Percentiles rank a stretch among this genome's conserved stretches.
phyloP scores from a whole-genome alignment of 2,329 filamentous ascomycete genomes.

The Pseudopyrenochaeta lycopersici region DNA sequence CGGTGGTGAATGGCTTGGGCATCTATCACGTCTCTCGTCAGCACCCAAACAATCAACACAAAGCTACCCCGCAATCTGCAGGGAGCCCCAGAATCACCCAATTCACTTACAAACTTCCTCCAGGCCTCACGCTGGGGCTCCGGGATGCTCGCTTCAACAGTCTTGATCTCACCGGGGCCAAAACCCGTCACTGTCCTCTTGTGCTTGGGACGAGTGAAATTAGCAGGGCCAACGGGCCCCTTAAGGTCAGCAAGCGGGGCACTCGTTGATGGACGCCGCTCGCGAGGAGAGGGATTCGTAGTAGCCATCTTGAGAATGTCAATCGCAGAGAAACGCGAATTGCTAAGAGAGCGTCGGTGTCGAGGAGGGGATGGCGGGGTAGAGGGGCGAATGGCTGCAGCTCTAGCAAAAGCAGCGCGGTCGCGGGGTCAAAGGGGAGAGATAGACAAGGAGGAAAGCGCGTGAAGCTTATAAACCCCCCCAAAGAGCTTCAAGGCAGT shows the following conservation, averaged over 20 bases:
- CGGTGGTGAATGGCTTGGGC: conserved; percentile 74
- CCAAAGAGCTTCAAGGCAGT: neutral
- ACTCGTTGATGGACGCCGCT: conserved; percentile 82
- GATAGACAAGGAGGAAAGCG: neutral
- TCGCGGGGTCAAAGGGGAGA: neutral
- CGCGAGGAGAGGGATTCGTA: conserved; percentile 60
- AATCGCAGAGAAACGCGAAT: conserved; percentile 36
- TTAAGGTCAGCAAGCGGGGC: conserved; percentile 87
- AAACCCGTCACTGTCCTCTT: conserved; percentile 97
- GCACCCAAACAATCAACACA: conserved; percentile 5
- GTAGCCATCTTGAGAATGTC: conserved; percentile 42
- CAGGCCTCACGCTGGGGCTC: conserved; percentile 85
- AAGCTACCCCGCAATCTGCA: conserved; percentile 25
- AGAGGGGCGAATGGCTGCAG: conserved; percentile 19
- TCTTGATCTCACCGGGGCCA: conserved; percentile 89
- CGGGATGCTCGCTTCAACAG: conserved; percentile 88
- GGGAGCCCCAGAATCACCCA: conserved; percentile 1
- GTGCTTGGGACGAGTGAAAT: conserved; percentile 92
- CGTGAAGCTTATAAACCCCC: conserved; percentile 11
- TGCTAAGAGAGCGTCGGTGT: conserved; percentile 33
- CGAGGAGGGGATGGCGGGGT: conserved; percentile 38
- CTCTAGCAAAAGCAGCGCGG: neutral
- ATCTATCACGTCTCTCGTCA: conserved; percentile 54
- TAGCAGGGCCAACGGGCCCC: conserved; percentile 79
- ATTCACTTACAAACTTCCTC: conserved; percentile 65